Percentiles rank a stretch among this genome's conserved stretches.
Conservation (phyloP, 768 basidiomycete genomes). For the Jaapia argillacea region DNA sequence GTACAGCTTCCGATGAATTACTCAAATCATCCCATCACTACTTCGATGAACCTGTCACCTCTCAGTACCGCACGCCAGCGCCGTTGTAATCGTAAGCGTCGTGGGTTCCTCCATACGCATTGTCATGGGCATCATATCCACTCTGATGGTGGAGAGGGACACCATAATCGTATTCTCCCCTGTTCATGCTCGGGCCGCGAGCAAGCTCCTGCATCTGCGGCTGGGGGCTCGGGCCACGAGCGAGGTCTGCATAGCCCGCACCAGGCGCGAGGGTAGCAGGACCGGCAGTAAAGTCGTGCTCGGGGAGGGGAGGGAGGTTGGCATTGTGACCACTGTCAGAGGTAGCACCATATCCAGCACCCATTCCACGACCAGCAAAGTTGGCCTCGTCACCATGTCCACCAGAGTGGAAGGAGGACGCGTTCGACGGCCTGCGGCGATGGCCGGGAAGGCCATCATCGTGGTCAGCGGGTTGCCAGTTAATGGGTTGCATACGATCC, state of each 20-base stretch:
- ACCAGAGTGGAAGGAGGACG: slow-evolving; percentile 63
- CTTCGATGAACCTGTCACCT: background rate
- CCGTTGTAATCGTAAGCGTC: slow-evolving; percentile 17
- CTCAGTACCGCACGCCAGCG: background rate
- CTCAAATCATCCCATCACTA: background rate
- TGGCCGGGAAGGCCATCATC: slow-evolving; percentile 36
- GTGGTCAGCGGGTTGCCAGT: slow-evolving; percentile 66
- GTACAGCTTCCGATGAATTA: too few relatives aligned
- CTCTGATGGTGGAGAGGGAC: slow-evolving; percentile 56
- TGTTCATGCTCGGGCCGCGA: slow-evolving; percentile 37
- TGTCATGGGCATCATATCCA: too few relatives aligned
- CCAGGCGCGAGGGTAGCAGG: slow-evolving; percentile 47
- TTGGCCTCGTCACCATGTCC: slow-evolving; percentile 23
- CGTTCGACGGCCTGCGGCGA: slow-evolving; percentile 43
- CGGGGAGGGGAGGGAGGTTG: slow-evolving; percentile 38
- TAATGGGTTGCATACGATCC: slow-evolving; percentile 77
- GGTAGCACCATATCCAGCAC: slow-evolving; percentile 16
- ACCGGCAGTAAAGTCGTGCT: slow-evolving; percentile 73
- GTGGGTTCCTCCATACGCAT: too few relatives aligned
- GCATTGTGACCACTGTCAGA: slow-evolving; percentile 22
- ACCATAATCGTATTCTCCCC: slow-evolving; percentile 42
- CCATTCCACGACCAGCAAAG: slow-evolving; percentile 22
- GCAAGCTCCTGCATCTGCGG: slow-evolving; percentile 51
- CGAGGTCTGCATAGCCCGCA: slow-evolving; percentile 75
- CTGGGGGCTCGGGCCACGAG: slow-evolving; percentile 63